These are phyloP conservation scores for Aspergillus baeticus DNA, from an alignment of 495 filamentous ascomycete genomes.

Conservation along the genomic window DNA sequence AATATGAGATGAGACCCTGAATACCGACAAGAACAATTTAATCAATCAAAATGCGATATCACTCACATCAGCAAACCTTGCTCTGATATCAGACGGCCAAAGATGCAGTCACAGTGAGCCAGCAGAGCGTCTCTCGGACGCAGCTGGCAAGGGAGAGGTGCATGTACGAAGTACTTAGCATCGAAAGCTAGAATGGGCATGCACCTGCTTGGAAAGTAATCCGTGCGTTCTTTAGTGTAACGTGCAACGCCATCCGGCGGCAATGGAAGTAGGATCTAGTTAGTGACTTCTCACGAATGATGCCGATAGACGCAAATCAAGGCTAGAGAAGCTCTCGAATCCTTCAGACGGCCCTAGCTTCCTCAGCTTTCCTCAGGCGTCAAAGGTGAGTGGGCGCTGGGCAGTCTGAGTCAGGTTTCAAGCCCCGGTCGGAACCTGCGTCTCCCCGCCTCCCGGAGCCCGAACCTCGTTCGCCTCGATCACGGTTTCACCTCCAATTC, in stretches of 20 bases:
- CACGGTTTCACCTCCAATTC: constrained; percentile 16
- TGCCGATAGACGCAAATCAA: too few relatives aligned
- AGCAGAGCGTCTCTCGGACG: background rate
- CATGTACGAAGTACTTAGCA: background rate
- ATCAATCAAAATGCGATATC: background rate
- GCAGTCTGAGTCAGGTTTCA: background rate
- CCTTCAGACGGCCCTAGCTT: background rate
- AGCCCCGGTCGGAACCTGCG: constrained; percentile 23
- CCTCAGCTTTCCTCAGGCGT: background rate
- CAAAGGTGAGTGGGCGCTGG: background rate
- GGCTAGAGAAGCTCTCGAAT: too few relatives aligned
- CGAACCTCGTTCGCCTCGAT: constrained; percentile 18
- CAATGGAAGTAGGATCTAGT: background rate
- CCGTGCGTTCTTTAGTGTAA: background rate
- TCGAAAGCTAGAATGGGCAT: background rate
- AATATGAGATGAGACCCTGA: constrained; percentile 24
- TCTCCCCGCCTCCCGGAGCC: constrained; percentile 30
- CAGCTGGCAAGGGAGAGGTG: background rate
- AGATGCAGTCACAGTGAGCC: background rate
- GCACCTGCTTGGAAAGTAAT: background rate
- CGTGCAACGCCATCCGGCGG: background rate
- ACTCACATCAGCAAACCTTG: background rate
- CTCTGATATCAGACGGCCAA: background rate
- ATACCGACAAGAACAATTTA: background rate
- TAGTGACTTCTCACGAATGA: too few relatives aligned